A percentile compares a stretch with the other conserved stretches of the same genome.
Conservation (phyloP, 2,329 filamentous ascomycete genomes). For the Neoascochyta sp. region DNA sequence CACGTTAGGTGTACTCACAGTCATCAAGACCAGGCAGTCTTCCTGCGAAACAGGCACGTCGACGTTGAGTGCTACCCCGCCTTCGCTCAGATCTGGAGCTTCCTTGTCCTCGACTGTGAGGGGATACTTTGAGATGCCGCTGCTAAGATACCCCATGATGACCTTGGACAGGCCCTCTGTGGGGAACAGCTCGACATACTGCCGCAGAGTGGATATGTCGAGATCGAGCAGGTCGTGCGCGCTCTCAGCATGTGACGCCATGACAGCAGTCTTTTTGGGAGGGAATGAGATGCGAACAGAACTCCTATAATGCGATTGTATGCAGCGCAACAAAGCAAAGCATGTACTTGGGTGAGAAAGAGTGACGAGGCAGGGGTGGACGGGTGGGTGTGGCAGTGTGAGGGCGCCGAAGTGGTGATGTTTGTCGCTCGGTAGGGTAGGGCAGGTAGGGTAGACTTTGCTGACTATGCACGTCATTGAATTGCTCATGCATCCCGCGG, state of each 20-base stretch:
- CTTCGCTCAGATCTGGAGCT: constrained; percentile 46
- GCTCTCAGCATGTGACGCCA: constrained; percentile 37
- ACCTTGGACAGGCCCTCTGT: constrained; percentile 78
- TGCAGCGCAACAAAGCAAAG: no score
- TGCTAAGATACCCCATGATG: constrained; percentile 76
- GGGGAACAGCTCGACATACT: constrained; percentile 81
- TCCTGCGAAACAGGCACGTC: constrained; percentile 64
- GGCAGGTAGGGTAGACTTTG: constrained; percentile 13
- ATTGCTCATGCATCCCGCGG: no score
- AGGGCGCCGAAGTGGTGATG: constrained; percentile 12
- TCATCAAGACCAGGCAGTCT: constrained; percentile 77
- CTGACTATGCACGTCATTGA: constrained; percentile 27
- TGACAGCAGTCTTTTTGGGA: constrained; percentile 13
- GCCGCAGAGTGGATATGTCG: constrained; percentile 71
- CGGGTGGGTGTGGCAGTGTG: constrained; percentile 1
- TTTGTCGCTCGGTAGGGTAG: constrained; percentile 29
- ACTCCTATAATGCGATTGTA: no score
- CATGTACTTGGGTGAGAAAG: no score
- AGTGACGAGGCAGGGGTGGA: constrained; percentile 3
- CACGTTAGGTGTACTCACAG: constrained; percentile 26
- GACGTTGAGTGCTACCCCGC: constrained; percentile 41
- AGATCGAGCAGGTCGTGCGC: constrained; percentile 54
- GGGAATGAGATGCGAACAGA: no score
- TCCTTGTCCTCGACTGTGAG: constrained; percentile 35
- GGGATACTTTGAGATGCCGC: constrained; percentile 79